phyloP scores from a whole-genome alignment of 331 rosid species.

The Quercus tomentella region DNA sequence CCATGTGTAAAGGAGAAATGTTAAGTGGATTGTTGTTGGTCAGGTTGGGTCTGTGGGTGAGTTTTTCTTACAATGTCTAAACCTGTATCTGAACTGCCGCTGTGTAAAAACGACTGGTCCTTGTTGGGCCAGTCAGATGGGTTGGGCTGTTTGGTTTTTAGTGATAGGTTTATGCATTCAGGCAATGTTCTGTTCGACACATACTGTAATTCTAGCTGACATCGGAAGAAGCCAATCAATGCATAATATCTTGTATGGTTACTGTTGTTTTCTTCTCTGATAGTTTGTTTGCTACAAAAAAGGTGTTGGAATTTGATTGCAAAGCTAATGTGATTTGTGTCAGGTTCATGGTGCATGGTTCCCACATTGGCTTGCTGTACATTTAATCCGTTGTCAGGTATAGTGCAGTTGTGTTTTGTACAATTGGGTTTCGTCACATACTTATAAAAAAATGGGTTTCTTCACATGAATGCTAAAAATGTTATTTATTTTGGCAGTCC shows the following conservation, averaged over 20 bases:
- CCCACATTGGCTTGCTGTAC: conserved; percentile 90
- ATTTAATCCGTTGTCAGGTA: conserved; percentile 52
- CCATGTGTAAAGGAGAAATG: no score
- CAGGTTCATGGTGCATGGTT: conserved; percentile 92
- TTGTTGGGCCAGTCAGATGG: no score
- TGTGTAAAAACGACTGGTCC: no score
- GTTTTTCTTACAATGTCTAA: no score
- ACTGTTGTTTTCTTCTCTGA: neutral
- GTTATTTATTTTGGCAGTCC: conserved; percentile 35
- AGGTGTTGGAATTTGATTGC: neutral
- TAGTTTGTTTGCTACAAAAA: neutral
- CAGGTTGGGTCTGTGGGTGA: no score
- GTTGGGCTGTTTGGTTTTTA: neutral
- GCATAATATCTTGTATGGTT: neutral
- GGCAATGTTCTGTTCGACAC: neutral
- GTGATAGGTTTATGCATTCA: neutral
- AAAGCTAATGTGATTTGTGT: neutral
- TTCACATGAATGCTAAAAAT: conserved; percentile 22
- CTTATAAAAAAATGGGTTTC: neutral
- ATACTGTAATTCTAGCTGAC: neutral
- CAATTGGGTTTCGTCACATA: neutral
- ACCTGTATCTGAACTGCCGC: no score
- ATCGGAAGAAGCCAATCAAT: neutral
- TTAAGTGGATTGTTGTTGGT: no score
- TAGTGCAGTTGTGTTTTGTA: conserved; percentile 1